phyloP scores from a whole-genome alignment of 306 rosid genomes.

The Rosa rugosa region DNA sequence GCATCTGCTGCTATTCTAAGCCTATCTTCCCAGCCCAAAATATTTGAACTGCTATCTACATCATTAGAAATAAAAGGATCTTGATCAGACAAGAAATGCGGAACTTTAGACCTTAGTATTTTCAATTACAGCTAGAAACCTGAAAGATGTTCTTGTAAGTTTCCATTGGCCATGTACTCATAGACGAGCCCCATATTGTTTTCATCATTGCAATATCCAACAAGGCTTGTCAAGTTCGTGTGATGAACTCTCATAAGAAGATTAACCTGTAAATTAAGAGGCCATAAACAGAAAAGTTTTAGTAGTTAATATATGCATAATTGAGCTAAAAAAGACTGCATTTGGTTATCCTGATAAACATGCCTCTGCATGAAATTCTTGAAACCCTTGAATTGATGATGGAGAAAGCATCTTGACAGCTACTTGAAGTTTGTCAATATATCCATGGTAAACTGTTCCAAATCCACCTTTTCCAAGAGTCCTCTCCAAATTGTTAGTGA shows the following conservation, averaged over 20 bases:
- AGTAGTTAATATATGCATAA: no score
- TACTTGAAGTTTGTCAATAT: no score
- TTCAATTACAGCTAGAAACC: not conserved
- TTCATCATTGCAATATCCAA: slow-evolving; percentile 8
- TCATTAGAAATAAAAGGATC: not conserved
- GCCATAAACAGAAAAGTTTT: not conserved
- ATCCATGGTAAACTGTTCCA: no score
- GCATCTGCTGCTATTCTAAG: not conserved
- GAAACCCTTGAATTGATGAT: no score
- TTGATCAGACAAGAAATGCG: not conserved
- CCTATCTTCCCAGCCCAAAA: not conserved
- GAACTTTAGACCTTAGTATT: not conserved
- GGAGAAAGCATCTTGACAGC: no score
- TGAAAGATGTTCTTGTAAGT: not conserved
- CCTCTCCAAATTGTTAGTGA: slow-evolving; percentile 27
- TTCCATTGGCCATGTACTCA: not conserved
- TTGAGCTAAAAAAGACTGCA: no score
- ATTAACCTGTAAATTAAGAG: no score
- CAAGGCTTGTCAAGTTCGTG: no score
- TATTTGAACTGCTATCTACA: not conserved
- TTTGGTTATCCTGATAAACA: no score
- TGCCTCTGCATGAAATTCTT: no score
- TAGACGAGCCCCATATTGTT: not conserved
- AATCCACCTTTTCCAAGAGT: no score
- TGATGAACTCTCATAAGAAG: no score